Evolutionary conservation across 2,329 filamentous ascomycete species (phyloP), one percentile per base, ranked within the genome.

Genomic region (Alternaria atra): DNA sequence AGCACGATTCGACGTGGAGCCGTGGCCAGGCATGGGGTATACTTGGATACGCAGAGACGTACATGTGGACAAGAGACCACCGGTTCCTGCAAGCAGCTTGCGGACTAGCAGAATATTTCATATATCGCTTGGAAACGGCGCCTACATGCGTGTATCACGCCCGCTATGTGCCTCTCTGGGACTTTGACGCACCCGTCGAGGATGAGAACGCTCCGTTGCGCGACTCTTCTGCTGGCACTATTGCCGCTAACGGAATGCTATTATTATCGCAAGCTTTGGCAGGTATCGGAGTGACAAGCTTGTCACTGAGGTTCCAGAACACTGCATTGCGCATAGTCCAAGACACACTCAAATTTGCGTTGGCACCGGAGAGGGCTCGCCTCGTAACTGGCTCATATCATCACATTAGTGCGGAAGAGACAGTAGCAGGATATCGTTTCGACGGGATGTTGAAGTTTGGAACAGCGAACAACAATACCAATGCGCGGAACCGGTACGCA

Each of bases 21-120:
- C 73, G 82, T 2, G 82, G 82, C 1, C 81, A 83, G 59, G 80
- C 80, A 1, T 84, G 82, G 82, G 79, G 76, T 9, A 80, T 83
- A 6, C 70, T 76, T 3, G 82, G 82, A 0, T 83, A 82, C 58
- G 75, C 75, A 0, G 74, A 82, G 62, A 77, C 77, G 0, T 82
- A 80, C 46, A 50, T 63, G 12, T 83, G 81, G 79, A 83, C 82
- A 0, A 65, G 70, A 6, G 75, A 81, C 25, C 52, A 5, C 0
- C 66, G 66, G 0, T 83, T 83, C 62, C 74, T 83, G 0, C 64
- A 77, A 0, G 81, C 81, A 1, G 76, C 82, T 0, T 74, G 76
- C 12, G 80, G 77, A 0, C 59, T 80, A 20, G 80, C 81, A 0
- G 79, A 84, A 46, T 81, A 81, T 53, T 84, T 84, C 58, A 60